Base-by-base conservation (phyloP, 2,329 filamentous ascomycete species). In the Neonectria magnoliae region DNA sequence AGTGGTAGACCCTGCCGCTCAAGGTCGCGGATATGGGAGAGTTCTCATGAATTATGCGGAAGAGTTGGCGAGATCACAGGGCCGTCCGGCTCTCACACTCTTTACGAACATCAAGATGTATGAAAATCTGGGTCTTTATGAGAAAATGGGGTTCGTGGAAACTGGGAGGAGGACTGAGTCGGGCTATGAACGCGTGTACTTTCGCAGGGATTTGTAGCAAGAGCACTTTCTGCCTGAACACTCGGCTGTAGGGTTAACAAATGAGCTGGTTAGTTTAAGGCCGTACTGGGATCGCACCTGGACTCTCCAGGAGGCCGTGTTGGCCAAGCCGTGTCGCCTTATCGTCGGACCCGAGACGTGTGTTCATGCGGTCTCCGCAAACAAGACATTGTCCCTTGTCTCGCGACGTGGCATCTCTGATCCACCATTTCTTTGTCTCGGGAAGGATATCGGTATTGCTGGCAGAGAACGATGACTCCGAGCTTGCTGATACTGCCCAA, bases 51-150 rank as follows among this genome's bases (percentile, higher is more conserved):
- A 74, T 1, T 75, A 76, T 48, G 76, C 75, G 0, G 76, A 72
- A 29, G 72, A 75, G 0, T 71, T 74, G 5, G 75, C 77, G 4
- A 63, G 65, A 33, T 66, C 69, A 8, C 73, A 65, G 3, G 66
- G 70, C 0, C 66, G 69, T 1, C 63, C 22, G 2, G 74, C 73
- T 0, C 54, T 76, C 38, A 71, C 68, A n/a, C 62, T 81, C 10
- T 80, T 71, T 36, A 78, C 76, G 0, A 80, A 77, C 36, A 74
- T 77, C 9, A 76, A 71, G 52, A 80, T 80, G 72, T 73, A 75
- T 36, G 79, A 81, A 18, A 78, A 78, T 29, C 36, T 77, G 11
- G 63, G 22, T 0, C 36, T 77, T 10, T 77, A 77, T 47, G 33
- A 57, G 0, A 76, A 71, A 36, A 68, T 77, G 72, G 79, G 79